Percentiles rank a stretch among this genome's conserved stretches.
phyloP scores from a whole-genome alignment of 306 rosid genomes.

The Cucumis hystrix region DNA sequence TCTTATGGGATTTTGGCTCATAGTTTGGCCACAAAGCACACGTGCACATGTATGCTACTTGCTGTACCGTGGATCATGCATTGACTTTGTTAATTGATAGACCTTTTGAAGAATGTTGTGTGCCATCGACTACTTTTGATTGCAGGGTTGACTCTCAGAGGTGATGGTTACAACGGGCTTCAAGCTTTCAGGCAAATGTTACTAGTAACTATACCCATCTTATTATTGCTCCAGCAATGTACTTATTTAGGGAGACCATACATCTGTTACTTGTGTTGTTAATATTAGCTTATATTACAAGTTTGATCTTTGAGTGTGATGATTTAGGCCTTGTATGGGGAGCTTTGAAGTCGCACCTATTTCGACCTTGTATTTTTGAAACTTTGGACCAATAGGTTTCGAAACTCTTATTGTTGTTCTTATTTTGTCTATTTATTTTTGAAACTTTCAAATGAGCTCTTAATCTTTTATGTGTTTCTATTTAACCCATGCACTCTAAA shows the following conservation, averaged over 20 bases:
- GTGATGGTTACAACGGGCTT: conserved; percentile 41
- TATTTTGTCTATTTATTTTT: no score
- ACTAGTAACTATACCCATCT: conserved; percentile 15
- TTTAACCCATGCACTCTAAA: no score
- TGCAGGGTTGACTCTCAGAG: conserved; percentile 53
- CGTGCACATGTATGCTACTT: conserved; percentile 50
- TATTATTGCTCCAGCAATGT: no score
- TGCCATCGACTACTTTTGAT: conserved; percentile 54
- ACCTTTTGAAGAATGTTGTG: conserved; percentile 29
- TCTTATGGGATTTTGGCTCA: conserved; percentile 32
- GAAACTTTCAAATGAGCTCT: no score
- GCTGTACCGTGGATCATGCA: conserved; percentile 42
- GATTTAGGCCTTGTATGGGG: no score
- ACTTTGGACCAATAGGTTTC: no score
- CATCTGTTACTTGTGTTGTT: background rate
- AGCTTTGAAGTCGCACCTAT: no score
- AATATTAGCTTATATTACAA: background rate
- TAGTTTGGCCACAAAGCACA: conserved; percentile 37
- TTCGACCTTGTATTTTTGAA: no score
- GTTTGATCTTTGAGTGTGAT: background rate
- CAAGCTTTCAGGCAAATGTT: conserved; percentile 46
- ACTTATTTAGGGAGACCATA: background rate
- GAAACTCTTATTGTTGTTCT: no score
- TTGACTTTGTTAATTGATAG: conserved; percentile 31
- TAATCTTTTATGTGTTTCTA: no score